These are phyloP conservation scores for Quillaja saponaria DNA, from an alignment of 306 rosid genomes.

Conservation along the genomic window DNA sequence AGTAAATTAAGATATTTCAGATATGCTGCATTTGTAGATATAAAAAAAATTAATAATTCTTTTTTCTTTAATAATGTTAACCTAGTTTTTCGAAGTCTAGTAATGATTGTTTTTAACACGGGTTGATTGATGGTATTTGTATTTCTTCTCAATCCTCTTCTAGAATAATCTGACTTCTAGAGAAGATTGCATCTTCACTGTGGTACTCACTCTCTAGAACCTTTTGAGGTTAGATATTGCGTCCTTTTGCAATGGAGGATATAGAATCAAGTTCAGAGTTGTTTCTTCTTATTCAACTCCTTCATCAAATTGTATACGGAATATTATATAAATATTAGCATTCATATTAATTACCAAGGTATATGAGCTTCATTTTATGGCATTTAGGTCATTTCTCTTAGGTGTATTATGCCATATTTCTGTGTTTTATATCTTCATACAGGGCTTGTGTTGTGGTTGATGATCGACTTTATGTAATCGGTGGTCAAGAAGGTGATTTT, in stretches of 20 bases:
- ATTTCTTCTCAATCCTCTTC: not conserved
- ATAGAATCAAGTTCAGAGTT: no score
- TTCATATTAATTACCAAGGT: no score
- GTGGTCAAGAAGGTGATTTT: conserved; percentile 99
- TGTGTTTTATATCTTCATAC: not conserved
- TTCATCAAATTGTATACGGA: conserved; percentile 7
- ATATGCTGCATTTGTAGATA: conserved; percentile 3
- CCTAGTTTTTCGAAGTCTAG: not conserved
- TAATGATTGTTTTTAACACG: conserved; percentile 12
- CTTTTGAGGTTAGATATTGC: conserved; percentile 11
- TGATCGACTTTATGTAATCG: conserved; percentile 79
- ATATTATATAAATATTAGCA: no score
- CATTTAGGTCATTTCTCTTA: not conserved
- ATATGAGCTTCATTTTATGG: not conserved
- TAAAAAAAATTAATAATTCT: conserved; percentile 10
- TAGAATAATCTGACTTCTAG: not conserved
- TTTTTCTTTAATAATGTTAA: not conserved
- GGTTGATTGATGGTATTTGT: not conserved
- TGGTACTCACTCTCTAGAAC: conserved; percentile 22
- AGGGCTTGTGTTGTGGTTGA: conserved; percentile 80
- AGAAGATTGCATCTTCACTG: conserved; percentile 15
- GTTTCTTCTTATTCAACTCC: conserved; percentile 17
- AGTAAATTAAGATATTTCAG: conserved; percentile 13
- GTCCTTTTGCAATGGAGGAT: no score
- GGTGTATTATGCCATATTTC: no score